These are phyloP conservation scores for Notholithocarpus densiflorus DNA, from an alignment of 306 rosid species.

Conservation along the genomic window DNA sequence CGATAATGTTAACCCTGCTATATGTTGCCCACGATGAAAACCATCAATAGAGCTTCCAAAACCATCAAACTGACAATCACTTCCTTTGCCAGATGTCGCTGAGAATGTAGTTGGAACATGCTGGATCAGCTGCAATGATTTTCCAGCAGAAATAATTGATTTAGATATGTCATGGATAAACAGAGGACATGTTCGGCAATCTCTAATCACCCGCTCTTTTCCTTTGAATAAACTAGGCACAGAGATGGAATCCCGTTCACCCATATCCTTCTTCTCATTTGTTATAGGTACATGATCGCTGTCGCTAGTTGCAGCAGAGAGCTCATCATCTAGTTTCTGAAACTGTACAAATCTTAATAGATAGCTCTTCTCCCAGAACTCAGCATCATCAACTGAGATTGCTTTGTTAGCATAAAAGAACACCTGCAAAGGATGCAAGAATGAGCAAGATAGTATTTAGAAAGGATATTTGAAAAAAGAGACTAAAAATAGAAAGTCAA, in stretches of 20 bases:
- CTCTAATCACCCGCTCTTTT: slow-evolving; percentile 43
- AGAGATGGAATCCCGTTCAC: slow-evolving; percentile 47
- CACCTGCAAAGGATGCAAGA: slow-evolving; percentile 50
- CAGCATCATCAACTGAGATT: slow-evolving; percentile 71
- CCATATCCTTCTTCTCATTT: slow-evolving; percentile 45
- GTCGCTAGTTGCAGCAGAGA: slow-evolving; percentile 24
- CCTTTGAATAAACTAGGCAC: slow-evolving; percentile 44
- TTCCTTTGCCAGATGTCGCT: slow-evolving; percentile 41
- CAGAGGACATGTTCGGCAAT: slow-evolving; percentile 63
- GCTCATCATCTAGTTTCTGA: slow-evolving; percentile 38
- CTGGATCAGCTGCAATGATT: slow-evolving; percentile 86
- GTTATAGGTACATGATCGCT: slow-evolving; percentile 28
- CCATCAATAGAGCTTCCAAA: slow-evolving; percentile 33
- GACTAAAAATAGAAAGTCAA: neutral
- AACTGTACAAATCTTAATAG: slow-evolving; percentile 50
- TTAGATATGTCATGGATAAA: slow-evolving; percentile 76
- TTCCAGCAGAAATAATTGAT: slow-evolving; percentile 87
- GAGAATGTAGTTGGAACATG: slow-evolving; percentile 49
- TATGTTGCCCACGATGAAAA: slow-evolving; percentile 41
- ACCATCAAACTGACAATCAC: slow-evolving; percentile 44
- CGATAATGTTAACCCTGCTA: slow-evolving; percentile 70
- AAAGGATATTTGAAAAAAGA: slow-evolving; percentile 9
- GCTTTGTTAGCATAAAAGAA: slow-evolving; percentile 72
- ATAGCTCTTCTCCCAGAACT: slow-evolving; percentile 97
- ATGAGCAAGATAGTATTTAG: slow-evolving; percentile 20